These are phyloP conservation scores for Neurospora sp. DNA, from an alignment of 2,329 filamentous ascomycete species.

Conservation along the genomic window DNA sequence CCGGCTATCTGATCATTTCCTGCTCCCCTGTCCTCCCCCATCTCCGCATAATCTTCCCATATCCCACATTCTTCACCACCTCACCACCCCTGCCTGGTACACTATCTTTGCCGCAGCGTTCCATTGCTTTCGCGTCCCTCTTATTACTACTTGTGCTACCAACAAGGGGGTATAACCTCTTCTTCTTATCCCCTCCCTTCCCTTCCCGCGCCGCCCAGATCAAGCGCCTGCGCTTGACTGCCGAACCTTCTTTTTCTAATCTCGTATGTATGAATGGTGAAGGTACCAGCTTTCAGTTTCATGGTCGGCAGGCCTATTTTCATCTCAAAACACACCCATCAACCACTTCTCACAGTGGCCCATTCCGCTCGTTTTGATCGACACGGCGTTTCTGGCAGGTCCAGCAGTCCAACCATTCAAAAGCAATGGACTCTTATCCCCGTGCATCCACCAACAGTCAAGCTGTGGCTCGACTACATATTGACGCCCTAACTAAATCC, in stretches of 20 bases:
- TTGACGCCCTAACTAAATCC: constrained; percentile 21
- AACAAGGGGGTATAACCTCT: background rate
- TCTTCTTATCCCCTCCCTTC: background rate
- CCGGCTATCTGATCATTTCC: constrained; percentile 3
- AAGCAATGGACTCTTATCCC: background rate
- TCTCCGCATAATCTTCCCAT: background rate
- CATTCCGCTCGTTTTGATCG: background rate
- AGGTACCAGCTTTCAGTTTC: background rate
- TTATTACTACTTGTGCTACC: background rate
- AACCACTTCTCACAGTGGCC: background rate
- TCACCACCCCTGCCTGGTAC: background rate
- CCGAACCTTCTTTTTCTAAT: background rate
- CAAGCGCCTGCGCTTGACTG: background rate
- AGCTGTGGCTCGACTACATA: constrained; percentile 22
- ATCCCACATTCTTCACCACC: background rate
- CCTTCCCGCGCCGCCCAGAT: background rate
- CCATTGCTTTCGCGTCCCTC: background rate
- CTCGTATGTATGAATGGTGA: background rate
- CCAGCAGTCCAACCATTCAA: background rate
- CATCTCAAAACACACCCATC: background rate
- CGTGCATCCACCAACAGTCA: constrained; percentile 17
- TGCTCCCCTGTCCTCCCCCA: background rate
- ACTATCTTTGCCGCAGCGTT: background rate
- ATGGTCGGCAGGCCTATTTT: background rate
- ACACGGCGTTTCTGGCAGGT: background rate